Evolutionary conservation across 2,329 filamentous ascomycete species (phyloP).

Genomic region (Xylaria multiplex): DNA sequence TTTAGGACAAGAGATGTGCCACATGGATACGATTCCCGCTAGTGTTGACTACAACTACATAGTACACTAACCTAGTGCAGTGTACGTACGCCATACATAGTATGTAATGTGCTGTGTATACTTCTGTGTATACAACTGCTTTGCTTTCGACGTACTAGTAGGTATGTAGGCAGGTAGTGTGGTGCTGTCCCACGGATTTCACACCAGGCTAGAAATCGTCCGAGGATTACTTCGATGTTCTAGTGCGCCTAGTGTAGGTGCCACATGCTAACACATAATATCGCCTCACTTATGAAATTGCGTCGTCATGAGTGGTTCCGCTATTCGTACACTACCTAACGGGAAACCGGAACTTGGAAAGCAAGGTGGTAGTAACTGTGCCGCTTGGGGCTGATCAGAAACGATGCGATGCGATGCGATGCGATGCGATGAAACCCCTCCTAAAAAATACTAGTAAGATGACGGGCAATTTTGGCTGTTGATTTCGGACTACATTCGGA

Average conservation of each 20-base stretch:
- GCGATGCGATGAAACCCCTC: slow-evolving; percentile 26
- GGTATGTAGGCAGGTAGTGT: no score
- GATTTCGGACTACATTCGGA: slow-evolving; percentile 8
- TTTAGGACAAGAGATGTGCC: slow-evolving; percentile 36
- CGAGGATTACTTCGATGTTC: slow-evolving; percentile 23
- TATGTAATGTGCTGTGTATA: no score
- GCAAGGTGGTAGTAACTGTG: slow-evolving; percentile 9
- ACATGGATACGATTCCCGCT: slow-evolving; percentile 33
- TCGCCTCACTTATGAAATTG: slow-evolving; percentile 18
- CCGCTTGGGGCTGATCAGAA: slow-evolving; percentile 32
- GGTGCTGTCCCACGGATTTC: not conserved
- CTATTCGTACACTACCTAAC: not conserved
- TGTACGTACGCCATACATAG: not conserved
- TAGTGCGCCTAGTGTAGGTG: slow-evolving; percentile 19
- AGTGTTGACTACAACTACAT: not conserved
- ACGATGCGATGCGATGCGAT: slow-evolving; percentile 30
- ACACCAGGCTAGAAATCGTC: slow-evolving; percentile 27
- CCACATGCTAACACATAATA: slow-evolving; percentile 11
- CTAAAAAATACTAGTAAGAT: slow-evolving; percentile 4
- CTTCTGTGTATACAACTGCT: no score
- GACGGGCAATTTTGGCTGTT: slow-evolving; percentile 13
- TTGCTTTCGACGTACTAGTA: no score
- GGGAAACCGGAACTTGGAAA: slow-evolving; percentile 19
- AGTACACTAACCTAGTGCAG: not conserved
- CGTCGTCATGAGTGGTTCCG: slow-evolving; percentile 20